Evolutionary conservation across 495 filamentous ascomycete genomes (phyloP).

Genomic region (Podospora pseudocomata): DNA sequence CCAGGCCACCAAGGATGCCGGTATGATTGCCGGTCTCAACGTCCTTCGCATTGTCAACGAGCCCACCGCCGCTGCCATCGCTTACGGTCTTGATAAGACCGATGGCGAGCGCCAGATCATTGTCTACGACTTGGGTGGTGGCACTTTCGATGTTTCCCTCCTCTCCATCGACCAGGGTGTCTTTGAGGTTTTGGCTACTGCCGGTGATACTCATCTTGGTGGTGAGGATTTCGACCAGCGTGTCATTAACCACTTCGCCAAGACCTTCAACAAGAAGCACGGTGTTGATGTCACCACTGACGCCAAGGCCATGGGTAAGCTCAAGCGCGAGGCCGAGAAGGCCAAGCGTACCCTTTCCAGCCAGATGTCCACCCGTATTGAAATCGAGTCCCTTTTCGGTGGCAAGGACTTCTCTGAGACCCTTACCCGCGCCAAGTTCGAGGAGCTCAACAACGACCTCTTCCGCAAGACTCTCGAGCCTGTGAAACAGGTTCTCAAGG

Average conservation of each 20-base stretch:
- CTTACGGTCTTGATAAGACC: conserved; percentile 83
- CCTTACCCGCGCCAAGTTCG: conserved; percentile 97
- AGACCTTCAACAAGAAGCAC: conserved; percentile 99
- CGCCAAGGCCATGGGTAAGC: conserved; percentile 97
- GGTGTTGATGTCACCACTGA: conserved; percentile 88
- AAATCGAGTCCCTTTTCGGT: conserved; percentile 96
- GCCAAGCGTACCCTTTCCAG: conserved; percentile 98
- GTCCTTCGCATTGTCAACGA: conserved; percentile 98
- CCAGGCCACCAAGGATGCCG: conserved; percentile 97
- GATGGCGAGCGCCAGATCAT: conserved; percentile 86
- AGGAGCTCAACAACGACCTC: conserved; percentile 96
- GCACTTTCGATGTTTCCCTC: conserved; percentile 99
- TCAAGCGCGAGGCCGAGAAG: conserved; percentile 99
- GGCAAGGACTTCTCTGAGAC: conserved; percentile 99
- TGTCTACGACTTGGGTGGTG: conserved; percentile 98
- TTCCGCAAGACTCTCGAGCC: conserved; percentile 99
- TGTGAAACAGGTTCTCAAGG: conserved; percentile 94
- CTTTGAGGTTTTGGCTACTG: conserved; percentile 96
- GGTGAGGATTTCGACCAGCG: conserved; percentile 99
- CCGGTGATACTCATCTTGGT: conserved; percentile 98
- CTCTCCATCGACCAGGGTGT: conserved; percentile 95
- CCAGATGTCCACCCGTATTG: conserved; percentile 96
- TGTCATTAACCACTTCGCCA: conserved; percentile 94
- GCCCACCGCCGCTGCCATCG: conserved; percentile 83
- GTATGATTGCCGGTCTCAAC: conserved; percentile 90